Percentiles rank a stretch among this genome's conserved stretches.
Conservation (phyloP, 331 rosid species). For the Prunus yedoensis region DNA sequence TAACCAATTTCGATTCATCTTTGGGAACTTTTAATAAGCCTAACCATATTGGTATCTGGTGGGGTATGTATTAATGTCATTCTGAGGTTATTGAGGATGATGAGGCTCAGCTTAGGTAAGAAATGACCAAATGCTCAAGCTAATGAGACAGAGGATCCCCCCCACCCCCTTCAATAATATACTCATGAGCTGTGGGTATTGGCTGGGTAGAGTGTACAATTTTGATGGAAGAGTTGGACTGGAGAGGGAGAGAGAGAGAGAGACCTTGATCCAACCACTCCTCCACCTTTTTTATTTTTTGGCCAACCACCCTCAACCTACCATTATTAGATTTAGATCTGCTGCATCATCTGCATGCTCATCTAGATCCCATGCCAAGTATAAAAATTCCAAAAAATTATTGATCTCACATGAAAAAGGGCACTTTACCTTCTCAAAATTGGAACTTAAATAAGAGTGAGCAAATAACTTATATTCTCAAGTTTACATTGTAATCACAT, state of each 20-base stretch:
- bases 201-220: background rate
- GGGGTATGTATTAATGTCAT: background rate
- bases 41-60: no score
- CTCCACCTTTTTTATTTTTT: constrained; percentile 14
- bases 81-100: background rate
- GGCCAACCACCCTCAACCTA: constrained; percentile 45
- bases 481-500: no score
- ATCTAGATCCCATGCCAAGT: constrained; percentile 17
- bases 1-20: background rate
- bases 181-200: background rate
- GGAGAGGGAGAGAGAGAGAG: constrained; percentile 8
- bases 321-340: constrained; percentile 25
- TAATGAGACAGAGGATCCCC: background rate
- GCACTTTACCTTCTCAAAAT: background rate
- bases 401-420: background rate
- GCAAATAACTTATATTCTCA: background rate
- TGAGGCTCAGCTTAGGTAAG: background rate
- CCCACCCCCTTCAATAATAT: background rate
- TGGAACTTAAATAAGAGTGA: background rate
- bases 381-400: background rate
- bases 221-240: background rate
- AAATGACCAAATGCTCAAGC: constrained; percentile 7
- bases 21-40: background rate
- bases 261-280: constrained; percentile 42
- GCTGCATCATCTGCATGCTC: constrained; percentile 10